A percentile compares a stretch with the other conserved stretches of the same genome.
phyloP scores from a whole-genome alignment of 1,284 basidiomycete species.

The Trametes pubescens region DNA sequence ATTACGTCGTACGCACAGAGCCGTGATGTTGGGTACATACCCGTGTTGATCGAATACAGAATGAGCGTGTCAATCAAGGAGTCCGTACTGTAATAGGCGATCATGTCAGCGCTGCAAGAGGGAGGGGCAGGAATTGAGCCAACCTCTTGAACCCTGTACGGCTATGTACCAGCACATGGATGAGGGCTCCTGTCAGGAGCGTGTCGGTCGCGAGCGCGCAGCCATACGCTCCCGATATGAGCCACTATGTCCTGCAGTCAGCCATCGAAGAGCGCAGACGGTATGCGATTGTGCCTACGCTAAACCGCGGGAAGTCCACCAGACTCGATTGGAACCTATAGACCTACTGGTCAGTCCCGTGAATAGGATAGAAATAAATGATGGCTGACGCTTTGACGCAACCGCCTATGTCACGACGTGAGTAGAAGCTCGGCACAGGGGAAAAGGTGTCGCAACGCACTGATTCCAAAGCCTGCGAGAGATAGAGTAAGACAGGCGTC shows the following conservation, averaged over 20 bases:
- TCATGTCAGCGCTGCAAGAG: neutral
- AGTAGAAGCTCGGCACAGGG: neutral
- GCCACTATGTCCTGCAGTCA: constrained; percentile 1
- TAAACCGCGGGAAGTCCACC: constrained; percentile 7
- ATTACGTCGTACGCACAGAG: neutral
- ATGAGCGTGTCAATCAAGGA: constrained; percentile 8
- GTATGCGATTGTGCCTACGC: neutral
- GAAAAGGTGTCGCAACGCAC: neutral
- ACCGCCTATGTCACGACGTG: neutral
- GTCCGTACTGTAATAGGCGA: neutral
- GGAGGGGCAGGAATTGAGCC: neutral
- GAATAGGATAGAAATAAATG: neutral
- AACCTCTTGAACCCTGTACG: constrained; percentile 13
- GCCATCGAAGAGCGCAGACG: neutral
- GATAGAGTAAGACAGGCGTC: neutral
- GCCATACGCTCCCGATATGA: constrained; percentile 10
- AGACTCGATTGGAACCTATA: constrained; percentile 6
- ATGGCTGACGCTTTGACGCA: constrained; percentile 9
- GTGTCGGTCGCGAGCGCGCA: constrained; percentile 11
- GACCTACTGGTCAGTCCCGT: too few relatives aligned
- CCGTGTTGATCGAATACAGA: constrained; percentile 14
- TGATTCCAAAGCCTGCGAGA: constrained; percentile 8
- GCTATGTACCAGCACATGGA: constrained; percentile 5
- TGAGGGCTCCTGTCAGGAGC: constrained; percentile 10
- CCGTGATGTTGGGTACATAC: neutral